Percentiles rank a stretch among this genome's conserved stretches.
Evolutionary conservation across 805 yeast species (phyloP).

Genomic region (Tetrapisispora phaffii): DNA sequence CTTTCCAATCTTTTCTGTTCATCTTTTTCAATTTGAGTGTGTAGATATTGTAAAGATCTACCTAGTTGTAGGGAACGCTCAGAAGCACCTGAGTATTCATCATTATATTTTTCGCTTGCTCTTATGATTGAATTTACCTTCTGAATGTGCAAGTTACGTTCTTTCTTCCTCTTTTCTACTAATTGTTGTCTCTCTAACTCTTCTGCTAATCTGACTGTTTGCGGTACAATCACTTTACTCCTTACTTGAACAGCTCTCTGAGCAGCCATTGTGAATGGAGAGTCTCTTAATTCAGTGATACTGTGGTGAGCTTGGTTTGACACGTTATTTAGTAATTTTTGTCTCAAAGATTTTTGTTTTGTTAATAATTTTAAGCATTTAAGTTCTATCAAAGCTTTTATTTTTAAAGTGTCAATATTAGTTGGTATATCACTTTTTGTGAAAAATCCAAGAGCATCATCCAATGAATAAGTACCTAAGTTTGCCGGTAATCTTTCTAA

Average conservation of each 20-base stretch:
- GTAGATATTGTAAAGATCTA: conserved; percentile 18
- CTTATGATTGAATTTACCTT: conserved; percentile 36
- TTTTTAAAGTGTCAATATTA: conserved; percentile 47
- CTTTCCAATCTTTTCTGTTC: conserved; percentile 66
- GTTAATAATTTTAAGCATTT: conserved; percentile 56
- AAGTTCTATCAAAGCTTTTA: conserved; percentile 60
- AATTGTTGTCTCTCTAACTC: conserved; percentile 65
- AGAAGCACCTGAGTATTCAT: conserved; percentile 14
- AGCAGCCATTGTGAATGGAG: conserved; percentile 53
- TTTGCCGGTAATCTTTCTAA: conserved; percentile 61
- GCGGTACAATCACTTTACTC: conserved; percentile 59
- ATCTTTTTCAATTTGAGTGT: conserved; percentile 49
- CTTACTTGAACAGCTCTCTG: conserved; percentile 60
- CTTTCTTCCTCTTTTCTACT: conserved; percentile 45
- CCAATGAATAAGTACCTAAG: conserved; percentile 46
- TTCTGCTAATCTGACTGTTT: conserved; percentile 66
- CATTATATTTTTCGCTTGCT: conserved; percentile 23
- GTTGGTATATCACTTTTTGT: conserved; percentile 38
- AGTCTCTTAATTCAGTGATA: conserved; percentile 40
- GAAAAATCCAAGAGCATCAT: conserved; percentile 34
- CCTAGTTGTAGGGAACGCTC: conserved; percentile 28
- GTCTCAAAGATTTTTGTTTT: conserved; percentile 62
- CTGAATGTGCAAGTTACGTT: conserved; percentile 41
- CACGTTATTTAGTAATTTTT: conserved; percentile 43
- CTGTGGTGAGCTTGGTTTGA: conserved; percentile 49